A percentile compares a stretch with the other conserved stretches of the same genome.
phyloP scores from a whole-genome alignment of 805 yeast genomes.

The Schwanniomyces sp. region DNA sequence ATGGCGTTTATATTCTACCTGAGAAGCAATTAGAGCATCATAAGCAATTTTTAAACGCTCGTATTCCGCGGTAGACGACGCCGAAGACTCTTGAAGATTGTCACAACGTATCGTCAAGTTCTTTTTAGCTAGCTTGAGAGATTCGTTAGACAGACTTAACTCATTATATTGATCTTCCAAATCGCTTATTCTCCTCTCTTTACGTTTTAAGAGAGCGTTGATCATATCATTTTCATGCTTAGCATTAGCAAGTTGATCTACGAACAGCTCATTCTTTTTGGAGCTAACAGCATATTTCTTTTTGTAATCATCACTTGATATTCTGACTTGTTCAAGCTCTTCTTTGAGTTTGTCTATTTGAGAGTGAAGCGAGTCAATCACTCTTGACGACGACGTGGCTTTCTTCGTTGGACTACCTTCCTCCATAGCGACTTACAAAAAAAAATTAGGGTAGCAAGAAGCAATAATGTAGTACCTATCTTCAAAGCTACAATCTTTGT shows the following conservation, averaged over 20 bases:
- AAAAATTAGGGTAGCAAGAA: conserved; percentile 1
- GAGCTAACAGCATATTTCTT: conserved; percentile 50
- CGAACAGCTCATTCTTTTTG: conserved; percentile 51
- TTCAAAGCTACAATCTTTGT: background rate
- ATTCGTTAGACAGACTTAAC: conserved; percentile 46
- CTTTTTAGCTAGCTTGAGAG: conserved; percentile 48
- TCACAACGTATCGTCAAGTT: conserved; percentile 50
- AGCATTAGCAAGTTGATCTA: conserved; percentile 66
- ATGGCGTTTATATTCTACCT: conserved; percentile 50
- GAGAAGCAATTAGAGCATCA: conserved; percentile 54
- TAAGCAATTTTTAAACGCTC: conserved; percentile 59
- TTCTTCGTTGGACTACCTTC: conserved; percentile 20
- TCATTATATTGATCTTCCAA: conserved; percentile 59
- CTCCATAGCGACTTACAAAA: conserved; percentile 12
- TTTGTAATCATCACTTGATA: conserved; percentile 46
- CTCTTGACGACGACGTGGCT: conserved; percentile 21
- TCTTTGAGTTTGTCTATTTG: conserved; percentile 44
- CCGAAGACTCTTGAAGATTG: conserved; percentile 47
- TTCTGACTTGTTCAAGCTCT: conserved; percentile 42
- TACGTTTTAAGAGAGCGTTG: conserved; percentile 64
- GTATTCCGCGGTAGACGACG: conserved; percentile 47
- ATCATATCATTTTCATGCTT: conserved; percentile 79
- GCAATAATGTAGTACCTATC: conserved; percentile 1
- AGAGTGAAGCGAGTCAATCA: conserved; percentile 56
- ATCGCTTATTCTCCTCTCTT: conserved; percentile 67